These are phyloP conservation scores for Taxillus chinensis DNA, from an alignment of 164 flowering plant species.

Conservation along the genomic window DNA sequence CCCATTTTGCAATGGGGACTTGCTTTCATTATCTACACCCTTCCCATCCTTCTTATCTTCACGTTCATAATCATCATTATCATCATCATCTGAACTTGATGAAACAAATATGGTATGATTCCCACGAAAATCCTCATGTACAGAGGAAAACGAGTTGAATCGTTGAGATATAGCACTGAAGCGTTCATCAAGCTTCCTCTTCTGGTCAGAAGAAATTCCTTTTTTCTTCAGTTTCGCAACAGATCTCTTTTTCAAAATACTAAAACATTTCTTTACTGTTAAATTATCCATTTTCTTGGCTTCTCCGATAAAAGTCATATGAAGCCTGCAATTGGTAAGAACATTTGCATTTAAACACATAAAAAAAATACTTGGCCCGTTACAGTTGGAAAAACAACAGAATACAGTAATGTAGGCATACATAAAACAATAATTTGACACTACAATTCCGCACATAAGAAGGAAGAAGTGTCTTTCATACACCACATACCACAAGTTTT, in stretches of 20 bases:
- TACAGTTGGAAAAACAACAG: too few species aligned
- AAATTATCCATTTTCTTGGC: conserved; percentile 34
- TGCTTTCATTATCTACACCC: conserved; percentile 5
- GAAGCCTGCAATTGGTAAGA: conserved; percentile 32
- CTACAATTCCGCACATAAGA: too few species aligned
- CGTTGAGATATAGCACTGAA: conserved; percentile 50
- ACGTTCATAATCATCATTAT: conserved; percentile 17
- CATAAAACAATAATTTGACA: too few species aligned
- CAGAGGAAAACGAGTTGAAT: conserved; percentile 46
- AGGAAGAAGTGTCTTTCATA: neutral
- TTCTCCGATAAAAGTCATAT: conserved; percentile 31
- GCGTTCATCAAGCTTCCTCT: conserved; percentile 48
- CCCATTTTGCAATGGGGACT: conserved; percentile 16
- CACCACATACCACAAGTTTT: conserved; percentile 62
- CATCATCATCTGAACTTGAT: conserved; percentile 70
- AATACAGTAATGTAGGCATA: too few species aligned
- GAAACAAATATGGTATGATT: conserved; percentile 60
- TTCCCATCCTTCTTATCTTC: conserved; percentile 17
- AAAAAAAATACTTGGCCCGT: too few species aligned
- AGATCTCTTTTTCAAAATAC: conserved; percentile 9
- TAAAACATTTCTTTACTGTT: conserved; percentile 21
- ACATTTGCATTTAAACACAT: too few species aligned
- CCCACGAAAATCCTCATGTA: conserved; percentile 30
- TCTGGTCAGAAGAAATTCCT: conserved; percentile 26
- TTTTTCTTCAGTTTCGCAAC: conserved; percentile 15